These are phyloP conservation scores for Camptophora hylomeconis DNA, from an alignment of 2,329 filamentous ascomycete species.

Conservation along the genomic window DNA sequence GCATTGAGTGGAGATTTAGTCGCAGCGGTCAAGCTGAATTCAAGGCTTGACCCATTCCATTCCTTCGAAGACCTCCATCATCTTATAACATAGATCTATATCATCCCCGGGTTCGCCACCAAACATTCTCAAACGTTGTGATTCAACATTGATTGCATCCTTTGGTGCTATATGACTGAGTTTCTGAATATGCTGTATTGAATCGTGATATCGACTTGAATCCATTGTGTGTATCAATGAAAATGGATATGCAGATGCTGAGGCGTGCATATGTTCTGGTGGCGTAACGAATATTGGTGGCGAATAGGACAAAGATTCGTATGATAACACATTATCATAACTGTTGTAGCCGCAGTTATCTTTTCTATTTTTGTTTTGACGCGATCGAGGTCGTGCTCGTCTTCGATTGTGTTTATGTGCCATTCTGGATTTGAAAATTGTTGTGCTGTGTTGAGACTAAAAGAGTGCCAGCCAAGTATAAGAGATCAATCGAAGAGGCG, in stretches of 20 bases:
- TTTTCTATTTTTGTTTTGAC: slow-evolving; percentile 22
- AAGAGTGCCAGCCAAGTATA: slow-evolving; percentile 5
- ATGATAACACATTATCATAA: too few species aligned
- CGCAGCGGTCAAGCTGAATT: slow-evolving; percentile 34
- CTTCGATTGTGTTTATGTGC: slow-evolving; percentile 34
- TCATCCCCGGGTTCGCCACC: slow-evolving; percentile 17
- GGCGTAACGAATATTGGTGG: too few species aligned
- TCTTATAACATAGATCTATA: slow-evolving; percentile 30
- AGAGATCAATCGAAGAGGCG: slow-evolving; percentile 1
- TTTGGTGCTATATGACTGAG: slow-evolving; percentile 6
- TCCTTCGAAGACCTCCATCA: slow-evolving; percentile 36
- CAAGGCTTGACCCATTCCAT: slow-evolving; percentile 37
- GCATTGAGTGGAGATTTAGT: slow-evolving; percentile 31
- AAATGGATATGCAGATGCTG: too few species aligned
- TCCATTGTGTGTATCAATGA: too few species aligned
- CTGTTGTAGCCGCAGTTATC: too few species aligned
- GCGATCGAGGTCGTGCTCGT: slow-evolving; percentile 28
- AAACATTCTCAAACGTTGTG: slow-evolving; percentile 28
- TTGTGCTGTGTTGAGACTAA: slow-evolving; percentile 8
- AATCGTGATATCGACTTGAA: too few species aligned
- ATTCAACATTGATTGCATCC: slow-evolving; percentile 18
- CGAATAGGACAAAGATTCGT: too few species aligned
- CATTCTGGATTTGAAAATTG: slow-evolving; percentile 18
- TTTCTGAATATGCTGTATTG: too few species aligned
- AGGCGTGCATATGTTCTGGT: too few species aligned